These are phyloP conservation scores for Thielaviopsis euricoi DNA, from an alignment of 2,329 filamentous ascomycete genomes.

Conservation along the genomic window DNA sequence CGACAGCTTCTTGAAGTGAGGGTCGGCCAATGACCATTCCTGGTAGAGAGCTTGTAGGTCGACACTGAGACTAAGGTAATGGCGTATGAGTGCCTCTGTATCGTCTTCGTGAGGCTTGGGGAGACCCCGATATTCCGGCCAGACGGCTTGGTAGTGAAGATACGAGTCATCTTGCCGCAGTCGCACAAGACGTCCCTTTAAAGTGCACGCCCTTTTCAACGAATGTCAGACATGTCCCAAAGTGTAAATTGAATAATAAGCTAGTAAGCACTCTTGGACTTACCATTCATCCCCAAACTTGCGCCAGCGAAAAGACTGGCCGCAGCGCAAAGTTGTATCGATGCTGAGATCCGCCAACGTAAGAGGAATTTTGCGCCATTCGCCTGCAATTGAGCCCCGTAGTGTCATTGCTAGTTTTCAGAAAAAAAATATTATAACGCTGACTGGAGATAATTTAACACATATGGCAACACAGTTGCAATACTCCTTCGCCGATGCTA, in stretches of 20 bases:
- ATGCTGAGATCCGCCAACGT: slow-evolving; percentile 77
- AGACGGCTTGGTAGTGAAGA: slow-evolving; percentile 66
- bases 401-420: slow-evolving; percentile 5
- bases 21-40: slow-evolving; percentile 71
- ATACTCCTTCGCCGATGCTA: neutral
- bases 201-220: slow-evolving; percentile 51
- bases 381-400: slow-evolving; percentile 3
- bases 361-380: slow-evolving; percentile 73
- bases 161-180: slow-evolving; percentile 65
- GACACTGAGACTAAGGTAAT: slow-evolving; percentile 78
- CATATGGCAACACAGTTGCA: neutral
- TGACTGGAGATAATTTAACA: neutral
- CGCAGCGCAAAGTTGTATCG: slow-evolving; percentile 83
- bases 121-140: slow-evolving; percentile 21
- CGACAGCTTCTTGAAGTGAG: slow-evolving; percentile 79
- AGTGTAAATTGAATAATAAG: neutral
- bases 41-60: slow-evolving; percentile 62
- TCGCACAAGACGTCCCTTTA: slow-evolving; percentile 71
- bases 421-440: neutral
- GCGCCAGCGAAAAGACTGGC: slow-evolving; percentile 93
- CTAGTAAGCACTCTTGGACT: slow-evolving; percentile 11
- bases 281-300: slow-evolving; percentile 75
- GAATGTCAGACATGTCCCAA: slow-evolving; percentile 1
- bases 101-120: slow-evolving; percentile 33
- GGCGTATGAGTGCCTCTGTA: slow-evolving; percentile 54